Evolutionary conservation across 1,139 yeast genomes (phyloP), one percentile per base, ranked within the genome.

Genomic region (Candida sanyaensis): DNA sequence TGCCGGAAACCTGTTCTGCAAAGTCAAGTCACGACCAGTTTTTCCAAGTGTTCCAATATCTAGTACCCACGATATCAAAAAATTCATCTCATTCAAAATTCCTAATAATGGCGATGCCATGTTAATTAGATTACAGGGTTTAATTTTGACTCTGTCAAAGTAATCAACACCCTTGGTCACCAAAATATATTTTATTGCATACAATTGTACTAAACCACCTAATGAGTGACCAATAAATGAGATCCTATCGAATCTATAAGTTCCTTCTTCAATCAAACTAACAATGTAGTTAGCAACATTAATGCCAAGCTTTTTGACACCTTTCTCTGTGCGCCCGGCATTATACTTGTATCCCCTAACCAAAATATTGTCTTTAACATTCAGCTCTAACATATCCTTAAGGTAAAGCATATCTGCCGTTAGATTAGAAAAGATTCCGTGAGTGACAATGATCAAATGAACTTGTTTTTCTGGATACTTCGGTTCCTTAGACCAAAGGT

Each of bases 161-260:
- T 83, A 83, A 62, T 82, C 78, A 1, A 90, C 34, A 2, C 71
- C 71, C 44, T 56, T 48, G 6, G 90, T 63, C 76, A 78, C 48
- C 73, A 83, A 47, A 71, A 77, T 80, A 60, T 88, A 88, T 1
- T 96, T 95, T 32, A 93, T 78, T 1, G 98, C 96, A 72, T 89
- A 93, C 0, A 93, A 79, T 66, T 93, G 98, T 4, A 87, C 84
- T 27, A 88, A 71, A 0, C 99, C 99, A 21, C 99, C 99, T 13
- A 93, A 68, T 0, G 98, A 92, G 66, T 93, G 99, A 0, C 92
- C 96, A 33, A 95, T 75, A 57, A 93, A 92, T 2, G 98, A 91
- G 5, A 93, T 83, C 56, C 81, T 84, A 3, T 67, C 64, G 8
- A 87, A 75, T 12, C 68, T 62, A 8, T 63, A 54, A 1, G 53